Evolutionary conservation across 2,329 filamentous ascomycete genomes (phyloP), one percentile per base, ranked within the genome.

Genomic region (Dothideomycetes sp.): DNA sequence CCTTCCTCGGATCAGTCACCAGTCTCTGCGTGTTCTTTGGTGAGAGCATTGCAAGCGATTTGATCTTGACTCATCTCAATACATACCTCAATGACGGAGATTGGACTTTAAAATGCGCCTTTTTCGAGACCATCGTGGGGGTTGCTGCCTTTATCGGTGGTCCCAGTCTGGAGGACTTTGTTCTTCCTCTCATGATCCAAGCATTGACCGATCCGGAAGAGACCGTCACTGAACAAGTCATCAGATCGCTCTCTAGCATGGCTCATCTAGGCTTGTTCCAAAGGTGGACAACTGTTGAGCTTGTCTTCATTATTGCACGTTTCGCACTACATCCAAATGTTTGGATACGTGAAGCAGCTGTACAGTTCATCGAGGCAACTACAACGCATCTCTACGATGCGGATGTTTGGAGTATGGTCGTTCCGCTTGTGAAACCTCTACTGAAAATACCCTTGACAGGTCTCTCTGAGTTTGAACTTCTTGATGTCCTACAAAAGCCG

Each of bases 41-140:
- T 3, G 88, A 84, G 46, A 74, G 80, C n/a, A 82, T 87, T 54
- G 83, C 89, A 1, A 95, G 93, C 58, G 91, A 98, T 56, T 85
- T 98, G n/a, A 80, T 98, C 12, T 68, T 98, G 16, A 94, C 87
- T 22, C 91, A 98, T 63, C 69, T 98, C 19, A 96, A 96, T 56
- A 98, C 91, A 0, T 98, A 98, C 53, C 66, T 98, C 7, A 98
- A 98, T 51, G 91, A 96, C 53, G 78, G 82, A 29, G 88, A 98
- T 58, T 98, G 91, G 91, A 86, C 86, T 59, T 67, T 98, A 22
- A 95, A 94, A 60, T 95, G 87, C 53, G 87, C 89, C 3, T 96
- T 96, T 57, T 95, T 98, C 54, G 88, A 94, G 55, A 85, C 87
- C 0, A 86, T 96, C 18, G 85, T 96, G 12, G 89, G 88, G 3